A percentile compares a stretch with the other conserved stretches of the same genome.
Evolutionary conservation across 176 grass and related monocot species (phyloP).

Genomic region (Musa beccarii): DNA sequence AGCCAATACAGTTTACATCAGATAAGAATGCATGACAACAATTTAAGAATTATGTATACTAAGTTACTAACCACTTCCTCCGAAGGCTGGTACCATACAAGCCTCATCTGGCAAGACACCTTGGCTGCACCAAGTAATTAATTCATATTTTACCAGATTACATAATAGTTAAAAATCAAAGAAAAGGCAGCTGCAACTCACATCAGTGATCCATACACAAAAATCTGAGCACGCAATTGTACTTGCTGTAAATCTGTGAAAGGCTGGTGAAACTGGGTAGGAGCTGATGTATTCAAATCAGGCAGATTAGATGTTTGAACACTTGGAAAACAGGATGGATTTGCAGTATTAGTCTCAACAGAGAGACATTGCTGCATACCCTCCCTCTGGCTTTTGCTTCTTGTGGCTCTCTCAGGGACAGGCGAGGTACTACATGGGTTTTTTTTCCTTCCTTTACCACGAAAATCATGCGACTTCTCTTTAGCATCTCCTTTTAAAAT

Average conservation of each 20-base stretch:
- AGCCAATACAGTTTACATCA: constrained; percentile 15
- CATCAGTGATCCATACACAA: constrained; percentile 99
- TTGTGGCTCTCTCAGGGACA: constrained; percentile 22
- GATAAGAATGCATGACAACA: not conserved
- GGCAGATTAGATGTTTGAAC: constrained; percentile 38
- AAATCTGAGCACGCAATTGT: constrained; percentile 87
- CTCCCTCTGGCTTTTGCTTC: constrained; percentile 25
- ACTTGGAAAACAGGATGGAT: constrained; percentile 27
- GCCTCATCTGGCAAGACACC: constrained; percentile 73
- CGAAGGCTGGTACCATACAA: constrained; percentile 93
- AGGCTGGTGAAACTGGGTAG: constrained; percentile 43
- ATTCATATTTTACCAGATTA: constrained; percentile 14
- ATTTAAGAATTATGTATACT: constrained; percentile 12
- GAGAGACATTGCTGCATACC: constrained; percentile 31
- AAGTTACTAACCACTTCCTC: constrained; percentile 49
- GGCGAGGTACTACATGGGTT: constrained; percentile 21
- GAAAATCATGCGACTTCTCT: constrained; percentile 27
- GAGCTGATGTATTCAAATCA: constrained; percentile 43
- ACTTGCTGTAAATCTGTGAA: constrained; percentile 90
- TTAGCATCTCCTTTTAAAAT: constrained; percentile 17
- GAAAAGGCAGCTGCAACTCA: constrained; percentile 40
- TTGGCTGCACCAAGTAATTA: constrained; percentile 60
- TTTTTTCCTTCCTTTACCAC: constrained; percentile 41
- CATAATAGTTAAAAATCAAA: constrained; percentile 18
- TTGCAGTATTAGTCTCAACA: constrained; percentile 33